A percentile compares a stretch with the other conserved stretches of the same genome.
phyloP scores from a whole-genome alignment of 2,329 filamentous ascomycete species.

The Alternaria sp. region DNA sequence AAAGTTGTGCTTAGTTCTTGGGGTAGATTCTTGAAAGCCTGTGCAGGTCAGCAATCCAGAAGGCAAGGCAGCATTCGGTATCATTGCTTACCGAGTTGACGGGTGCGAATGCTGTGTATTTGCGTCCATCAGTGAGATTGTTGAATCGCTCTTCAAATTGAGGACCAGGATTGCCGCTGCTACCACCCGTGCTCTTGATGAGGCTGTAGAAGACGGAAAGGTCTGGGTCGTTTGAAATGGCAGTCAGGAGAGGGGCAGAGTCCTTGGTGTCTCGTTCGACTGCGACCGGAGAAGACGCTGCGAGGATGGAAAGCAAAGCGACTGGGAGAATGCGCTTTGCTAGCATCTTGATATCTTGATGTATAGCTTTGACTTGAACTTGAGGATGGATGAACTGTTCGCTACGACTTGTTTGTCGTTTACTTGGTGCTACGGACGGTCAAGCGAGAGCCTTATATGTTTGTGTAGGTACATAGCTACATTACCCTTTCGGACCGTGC shows the following conservation, averaged over 20 bases:
- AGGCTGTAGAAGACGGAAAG: slow-evolving; percentile 3
- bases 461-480: neutral
- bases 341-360: neutral
- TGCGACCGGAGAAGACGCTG: neutral
- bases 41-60: neutral
- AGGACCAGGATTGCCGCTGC: neutral
- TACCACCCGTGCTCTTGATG: slow-evolving; percentile 1
- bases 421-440: neutral
- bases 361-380: neutral
- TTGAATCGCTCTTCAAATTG: slow-evolving; percentile 5
- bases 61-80: neutral
- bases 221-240: neutral
- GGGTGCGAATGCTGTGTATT: slow-evolving; percentile 2
- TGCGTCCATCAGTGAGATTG: neutral
- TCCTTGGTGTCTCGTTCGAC: neutral
- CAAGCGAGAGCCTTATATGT: neutral
- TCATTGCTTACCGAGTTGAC: neutral
- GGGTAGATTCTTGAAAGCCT: neutral
- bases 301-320: neutral
- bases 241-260: neutral
- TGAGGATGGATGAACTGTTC: neutral
- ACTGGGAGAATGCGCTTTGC: neutral
- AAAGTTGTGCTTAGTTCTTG: neutral
- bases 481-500: neutral
- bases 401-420: neutral